Evolutionary conservation across 2,329 filamentous ascomycete genomes (phyloP).

Genomic region (Harringtonia aguacate): DNA sequence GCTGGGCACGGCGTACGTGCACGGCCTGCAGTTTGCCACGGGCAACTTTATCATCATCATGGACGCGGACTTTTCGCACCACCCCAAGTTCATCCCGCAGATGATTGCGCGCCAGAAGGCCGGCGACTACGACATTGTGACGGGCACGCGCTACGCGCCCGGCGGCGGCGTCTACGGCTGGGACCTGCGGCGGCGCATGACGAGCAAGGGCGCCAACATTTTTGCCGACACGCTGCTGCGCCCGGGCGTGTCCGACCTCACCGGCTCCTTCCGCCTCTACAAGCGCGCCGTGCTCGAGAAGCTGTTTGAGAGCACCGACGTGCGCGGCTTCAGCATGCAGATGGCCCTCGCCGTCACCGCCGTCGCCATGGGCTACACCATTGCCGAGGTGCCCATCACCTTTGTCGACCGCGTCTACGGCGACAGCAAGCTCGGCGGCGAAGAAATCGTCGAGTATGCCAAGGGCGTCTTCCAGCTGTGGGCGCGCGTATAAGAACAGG

Average conservation of each 20-base stretch:
- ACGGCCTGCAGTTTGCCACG: slow-evolving; percentile 79
- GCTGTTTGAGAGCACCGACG: slow-evolving; percentile 83
- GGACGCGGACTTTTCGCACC: slow-evolving; percentile 98
- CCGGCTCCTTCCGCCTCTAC: slow-evolving; percentile 88
- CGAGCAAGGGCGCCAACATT: slow-evolving; percentile 80
- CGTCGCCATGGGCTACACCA: slow-evolving; percentile 88
- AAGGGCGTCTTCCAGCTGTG: slow-evolving; percentile 73
- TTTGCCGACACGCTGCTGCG: slow-evolving; percentile 91
- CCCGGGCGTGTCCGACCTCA: slow-evolving; percentile 91
- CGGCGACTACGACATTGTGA: slow-evolving; percentile 89
- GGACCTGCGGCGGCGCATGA: slow-evolving; percentile 85
- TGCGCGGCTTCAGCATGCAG: slow-evolving; percentile 97
- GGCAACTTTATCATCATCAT: slow-evolving; percentile 99
- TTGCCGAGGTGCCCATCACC: slow-evolving; percentile 90
- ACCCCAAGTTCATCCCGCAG: slow-evolving; percentile 95
- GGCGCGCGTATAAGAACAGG: slow-evolving; percentile 65
- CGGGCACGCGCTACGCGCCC: slow-evolving; percentile 86
- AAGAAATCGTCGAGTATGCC: slow-evolving; percentile 94
- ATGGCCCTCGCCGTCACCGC: slow-evolving; percentile 99
- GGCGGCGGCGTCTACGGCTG: slow-evolving; percentile 88
- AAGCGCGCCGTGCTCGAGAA: slow-evolving; percentile 83
- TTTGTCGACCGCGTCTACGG: slow-evolving; percentile 96
- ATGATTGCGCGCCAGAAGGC: slow-evolving; percentile 77
- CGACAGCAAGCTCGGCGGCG: slow-evolving; percentile 80
- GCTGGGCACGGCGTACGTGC: slow-evolving; percentile 93